Percentiles rank a stretch among this genome's conserved stretches.
Evolutionary conservation across 352 stramenopile genomes (phyloP).

Genomic region (Thalassiosira hispida): DNA sequence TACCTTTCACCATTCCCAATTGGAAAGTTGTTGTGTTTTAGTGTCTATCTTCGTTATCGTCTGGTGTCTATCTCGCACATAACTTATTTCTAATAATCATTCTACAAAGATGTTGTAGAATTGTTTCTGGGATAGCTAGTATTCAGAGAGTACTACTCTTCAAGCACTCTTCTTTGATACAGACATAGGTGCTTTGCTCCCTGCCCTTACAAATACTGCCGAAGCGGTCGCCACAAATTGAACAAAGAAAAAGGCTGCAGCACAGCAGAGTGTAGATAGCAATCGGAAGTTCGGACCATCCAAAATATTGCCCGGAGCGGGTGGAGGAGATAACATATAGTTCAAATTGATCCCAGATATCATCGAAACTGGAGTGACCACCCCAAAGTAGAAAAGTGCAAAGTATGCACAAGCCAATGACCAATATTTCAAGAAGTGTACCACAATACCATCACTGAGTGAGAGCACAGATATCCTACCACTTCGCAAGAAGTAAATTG

Average conservation of each 20-base stretch:
- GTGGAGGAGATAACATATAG: conserved; percentile 62
- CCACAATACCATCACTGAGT: conserved; percentile 21
- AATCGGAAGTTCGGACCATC: conserved; percentile 54
- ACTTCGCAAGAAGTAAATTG: conserved; percentile 46
- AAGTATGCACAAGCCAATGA: conserved; percentile 53
- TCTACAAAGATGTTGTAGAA: too few relatives aligned
- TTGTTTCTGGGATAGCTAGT: too few relatives aligned
- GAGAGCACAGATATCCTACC: conserved; percentile 42
- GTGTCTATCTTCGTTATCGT: too few relatives aligned
- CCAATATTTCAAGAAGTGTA: conserved; percentile 58
- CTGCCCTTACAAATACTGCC: conserved; percentile 26
- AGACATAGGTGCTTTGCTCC: neutral
- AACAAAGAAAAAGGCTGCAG: conserved; percentile 52
- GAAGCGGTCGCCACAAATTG: conserved; percentile 39
- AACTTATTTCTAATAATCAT: too few relatives aligned
- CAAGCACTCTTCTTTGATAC: neutral
- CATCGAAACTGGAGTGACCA: conserved; percentile 43
- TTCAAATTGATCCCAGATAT: conserved; percentile 56
- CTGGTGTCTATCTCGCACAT: too few relatives aligned
- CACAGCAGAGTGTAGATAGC: conserved; percentile 44
- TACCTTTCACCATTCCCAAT: too few relatives aligned
- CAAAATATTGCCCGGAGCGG: conserved; percentile 47
- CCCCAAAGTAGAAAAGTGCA: conserved; percentile 60
- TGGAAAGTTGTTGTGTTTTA: too few relatives aligned
- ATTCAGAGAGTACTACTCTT: too few relatives aligned